Evolutionary conservation across 2,329 filamentous ascomycete species (phyloP).

Genomic region (Fusarium camptoceras): DNA sequence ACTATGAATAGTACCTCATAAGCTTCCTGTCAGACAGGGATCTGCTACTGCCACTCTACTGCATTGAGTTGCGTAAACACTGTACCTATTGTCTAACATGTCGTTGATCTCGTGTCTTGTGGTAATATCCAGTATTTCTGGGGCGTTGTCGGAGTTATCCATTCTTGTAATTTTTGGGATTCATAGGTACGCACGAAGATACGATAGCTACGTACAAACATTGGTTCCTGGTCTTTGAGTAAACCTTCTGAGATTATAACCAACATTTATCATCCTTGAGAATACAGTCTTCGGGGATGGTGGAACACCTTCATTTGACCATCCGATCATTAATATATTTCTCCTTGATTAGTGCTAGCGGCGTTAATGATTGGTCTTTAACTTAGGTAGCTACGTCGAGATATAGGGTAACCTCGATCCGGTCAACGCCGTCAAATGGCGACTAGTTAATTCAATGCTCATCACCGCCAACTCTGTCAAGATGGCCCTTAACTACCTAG

Average conservation of each 20-base stretch:
- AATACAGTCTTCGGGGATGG: neutral
- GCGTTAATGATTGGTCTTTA: neutral
- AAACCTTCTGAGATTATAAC: neutral
- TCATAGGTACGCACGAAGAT: neutral
- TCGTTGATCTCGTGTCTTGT: neutral
- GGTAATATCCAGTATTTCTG: neutral
- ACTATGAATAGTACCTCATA: conserved; percentile 35
- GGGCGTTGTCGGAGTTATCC: neutral
- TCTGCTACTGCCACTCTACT: conserved; percentile 11
- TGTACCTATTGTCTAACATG: neutral
- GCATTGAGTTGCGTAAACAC: conserved; percentile 4
- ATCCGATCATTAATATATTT: neutral
- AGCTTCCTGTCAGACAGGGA: conserved; percentile 34
- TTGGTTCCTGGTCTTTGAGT: neutral
- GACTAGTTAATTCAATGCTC: conserved; percentile 23
- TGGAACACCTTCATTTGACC: neutral
- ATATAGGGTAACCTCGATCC: conserved; percentile 5
- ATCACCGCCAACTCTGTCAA: neutral
- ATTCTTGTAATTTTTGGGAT: neutral
- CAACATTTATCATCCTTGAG: neutral
- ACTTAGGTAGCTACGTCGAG: neutral
- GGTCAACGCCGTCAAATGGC: neutral
- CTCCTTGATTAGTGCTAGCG: neutral
- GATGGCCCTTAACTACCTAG: too few relatives aligned
- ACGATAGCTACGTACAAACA: neutral